phyloP scores from a whole-genome alignment of 768 basidiomycete species.

The Phaffia australis region DNA sequence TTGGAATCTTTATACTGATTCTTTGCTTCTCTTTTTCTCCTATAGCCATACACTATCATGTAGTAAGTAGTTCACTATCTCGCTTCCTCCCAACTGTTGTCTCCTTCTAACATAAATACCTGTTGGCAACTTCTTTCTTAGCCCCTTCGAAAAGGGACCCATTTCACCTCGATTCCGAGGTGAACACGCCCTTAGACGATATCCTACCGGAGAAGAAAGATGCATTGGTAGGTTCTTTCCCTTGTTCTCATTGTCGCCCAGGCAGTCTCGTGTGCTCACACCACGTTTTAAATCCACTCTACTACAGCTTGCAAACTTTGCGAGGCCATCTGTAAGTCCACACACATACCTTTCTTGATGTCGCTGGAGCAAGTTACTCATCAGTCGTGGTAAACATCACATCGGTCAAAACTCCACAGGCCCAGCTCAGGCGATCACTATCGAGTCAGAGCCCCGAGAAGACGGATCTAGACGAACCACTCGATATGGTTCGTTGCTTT shows the following conservation, averaged over 20 bases:
- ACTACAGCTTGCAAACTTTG: conserved; percentile 87
- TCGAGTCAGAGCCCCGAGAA: conserved; percentile 89
- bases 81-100: background rate
- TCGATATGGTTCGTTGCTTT: conserved; percentile 64
- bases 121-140: background rate
- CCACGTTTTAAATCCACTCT: background rate
- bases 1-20: background rate
- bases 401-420: background rate
- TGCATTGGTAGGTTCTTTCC: conserved; percentile 69
- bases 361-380: background rate
- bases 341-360: background rate
- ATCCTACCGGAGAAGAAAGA: conserved; percentile 94
- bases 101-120: background rate
- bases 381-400: background rate
- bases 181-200: conserved; percentile 90
- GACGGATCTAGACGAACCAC: conserved; percentile 96
- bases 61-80: conserved; percentile 27
- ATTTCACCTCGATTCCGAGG: conserved; percentile 95
- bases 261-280: background rate
- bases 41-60: conserved; percentile 67
- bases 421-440: conserved; percentile 97
- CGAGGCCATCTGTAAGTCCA: conserved; percentile 70
- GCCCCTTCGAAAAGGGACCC: conserved; percentile 92
- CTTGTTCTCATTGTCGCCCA: background rate
- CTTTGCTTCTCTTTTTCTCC: background rate